Evolutionary conservation across 345 rosid genomes (phyloP).

Genomic region (Eucalyptus polyanthemos): DNA sequence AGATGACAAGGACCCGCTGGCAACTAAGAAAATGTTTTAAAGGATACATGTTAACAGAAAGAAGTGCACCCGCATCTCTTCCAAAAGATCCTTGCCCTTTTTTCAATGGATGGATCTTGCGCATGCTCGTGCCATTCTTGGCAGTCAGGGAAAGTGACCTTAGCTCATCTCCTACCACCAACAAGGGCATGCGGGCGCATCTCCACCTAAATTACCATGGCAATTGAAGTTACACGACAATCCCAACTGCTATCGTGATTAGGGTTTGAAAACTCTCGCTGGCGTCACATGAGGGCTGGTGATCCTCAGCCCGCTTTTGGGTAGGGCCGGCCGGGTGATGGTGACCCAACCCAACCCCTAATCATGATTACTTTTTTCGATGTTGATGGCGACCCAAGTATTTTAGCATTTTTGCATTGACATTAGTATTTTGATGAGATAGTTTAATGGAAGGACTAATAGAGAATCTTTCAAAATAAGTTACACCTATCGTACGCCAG

Average conservation of each 20-base stretch:
- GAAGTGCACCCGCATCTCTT: background rate
- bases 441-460: background rate
- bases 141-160: background rate
- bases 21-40: background rate
- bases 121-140: background rate
- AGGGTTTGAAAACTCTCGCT: background rate
- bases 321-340: background rate
- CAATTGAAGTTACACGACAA: background rate
- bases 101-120: background rate
- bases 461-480: background rate
- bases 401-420: background rate
- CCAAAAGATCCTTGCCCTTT: background rate
- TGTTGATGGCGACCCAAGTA: accelerated
- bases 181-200: background rate
- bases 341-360: background rate
- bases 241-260: background rate
- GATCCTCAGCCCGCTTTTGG: background rate
- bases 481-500: accelerated
- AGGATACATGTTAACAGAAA: background rate
- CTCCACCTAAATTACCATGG: background rate
- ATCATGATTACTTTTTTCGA: background rate
- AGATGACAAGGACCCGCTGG: background rate
- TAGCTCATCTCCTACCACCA: background rate
- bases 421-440: background rate
- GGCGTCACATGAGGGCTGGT: background rate